Evolutionary conservation across 352 stramenopile species (phyloP).

Genomic region (Albugo laibachii): DNA sequence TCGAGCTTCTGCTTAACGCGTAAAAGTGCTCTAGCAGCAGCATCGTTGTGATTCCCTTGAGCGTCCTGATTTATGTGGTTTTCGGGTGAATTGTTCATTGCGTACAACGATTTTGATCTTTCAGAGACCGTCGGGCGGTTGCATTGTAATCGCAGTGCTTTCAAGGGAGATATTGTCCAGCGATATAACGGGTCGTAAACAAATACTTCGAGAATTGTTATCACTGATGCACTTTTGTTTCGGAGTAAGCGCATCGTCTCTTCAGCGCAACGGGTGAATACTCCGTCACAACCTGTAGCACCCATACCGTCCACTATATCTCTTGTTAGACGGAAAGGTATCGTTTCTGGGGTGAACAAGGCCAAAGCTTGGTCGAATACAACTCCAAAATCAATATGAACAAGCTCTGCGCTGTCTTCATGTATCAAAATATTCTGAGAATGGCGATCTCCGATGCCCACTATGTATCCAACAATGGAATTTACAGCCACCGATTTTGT

Average conservation of each 20-base stretch:
- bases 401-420: conserved; percentile 90
- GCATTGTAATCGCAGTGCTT: conserved; percentile 69
- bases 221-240: conserved; percentile 84
- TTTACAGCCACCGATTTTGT: conserved; percentile 92
- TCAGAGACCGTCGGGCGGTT: neutral
- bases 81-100: neutral
- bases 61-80: neutral
- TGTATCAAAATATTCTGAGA: conserved; percentile 98
- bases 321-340: conserved; percentile 97
- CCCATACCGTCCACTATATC: conserved; percentile 99
- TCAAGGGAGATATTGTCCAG: conserved; percentile 88
- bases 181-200: conserved; percentile 98
- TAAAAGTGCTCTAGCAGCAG: conserved; percentile 83
- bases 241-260: conserved; percentile 82
- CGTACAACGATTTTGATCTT: conserved; percentile 4
- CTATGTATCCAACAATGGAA: conserved; percentile 91
- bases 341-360: conserved; percentile 90
- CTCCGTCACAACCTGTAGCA: conserved; percentile 87
- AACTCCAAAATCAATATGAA: conserved; percentile 99
- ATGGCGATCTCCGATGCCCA: conserved; percentile 98
- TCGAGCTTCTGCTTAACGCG: conserved; percentile 97
- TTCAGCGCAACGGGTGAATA: conserved; percentile 90
- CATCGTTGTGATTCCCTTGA: conserved; percentile 37
- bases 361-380: conserved; percentile 97
- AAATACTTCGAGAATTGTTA: conserved; percentile 98